Percentiles rank a stretch among this genome's conserved stretches.
These are phyloP conservation scores for Glycine tomentella DNA, from an alignment of 306 rosid species.

Conservation along the genomic window DNA sequence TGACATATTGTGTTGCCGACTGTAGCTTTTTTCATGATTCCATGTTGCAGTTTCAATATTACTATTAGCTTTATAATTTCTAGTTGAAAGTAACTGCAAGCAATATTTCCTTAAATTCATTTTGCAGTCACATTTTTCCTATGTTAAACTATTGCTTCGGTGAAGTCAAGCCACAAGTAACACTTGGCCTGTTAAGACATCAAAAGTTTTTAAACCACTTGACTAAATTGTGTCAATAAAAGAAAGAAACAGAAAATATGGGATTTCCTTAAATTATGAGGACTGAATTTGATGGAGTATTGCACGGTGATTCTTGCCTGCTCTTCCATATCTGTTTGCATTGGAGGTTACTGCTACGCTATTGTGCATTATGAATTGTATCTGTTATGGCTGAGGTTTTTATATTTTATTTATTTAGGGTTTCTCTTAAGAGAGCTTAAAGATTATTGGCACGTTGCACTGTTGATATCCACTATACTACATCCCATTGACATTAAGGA, in stretches of 20 bases:
- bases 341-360: neutral
- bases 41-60: constrained; percentile 15
- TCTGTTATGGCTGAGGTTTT: constrained; percentile 36
- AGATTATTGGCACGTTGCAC: constrained; percentile 85
- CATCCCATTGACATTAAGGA: constrained; percentile 62
- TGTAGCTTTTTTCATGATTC: constrained; percentile 28
- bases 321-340: neutral
- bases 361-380: constrained; percentile 28
- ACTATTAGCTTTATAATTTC: constrained; percentile 22
- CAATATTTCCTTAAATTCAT: constrained; percentile 6
- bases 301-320: constrained; percentile 9
- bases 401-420: constrained; percentile 59
- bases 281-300: neutral
- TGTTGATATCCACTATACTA: constrained; percentile 70
- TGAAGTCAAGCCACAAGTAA: neutral
- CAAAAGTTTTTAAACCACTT: constrained; percentile 1
- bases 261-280: neutral
- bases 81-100: constrained; percentile 24
- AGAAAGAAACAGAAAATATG: neutral
- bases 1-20: neutral
- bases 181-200: constrained; percentile 8
- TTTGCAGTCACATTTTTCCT: constrained; percentile 25
- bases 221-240: constrained; percentile 16
- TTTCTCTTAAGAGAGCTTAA: constrained; percentile 78
- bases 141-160: neutral